phyloP scores from a whole-genome alignment of 2,329 filamentous ascomycete genomes.

The Gnomoniopsis sp. region DNA sequence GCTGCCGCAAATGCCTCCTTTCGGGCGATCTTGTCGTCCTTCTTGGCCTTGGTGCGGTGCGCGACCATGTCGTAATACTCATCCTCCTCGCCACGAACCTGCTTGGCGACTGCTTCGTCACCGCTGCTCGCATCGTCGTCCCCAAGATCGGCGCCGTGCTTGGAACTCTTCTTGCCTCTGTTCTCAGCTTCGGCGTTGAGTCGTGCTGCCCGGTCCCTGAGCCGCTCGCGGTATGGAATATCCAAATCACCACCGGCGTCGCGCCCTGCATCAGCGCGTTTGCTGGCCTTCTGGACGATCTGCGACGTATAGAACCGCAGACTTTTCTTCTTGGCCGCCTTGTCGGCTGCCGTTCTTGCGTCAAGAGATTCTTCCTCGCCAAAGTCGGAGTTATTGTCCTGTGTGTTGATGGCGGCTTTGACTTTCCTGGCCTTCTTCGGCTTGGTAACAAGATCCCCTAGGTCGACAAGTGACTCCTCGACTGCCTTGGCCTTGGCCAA shows the following conservation, averaged over 20 bases:
- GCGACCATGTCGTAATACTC: conserved; percentile 92
- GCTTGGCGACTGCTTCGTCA: conserved; percentile 58
- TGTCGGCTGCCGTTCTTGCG: conserved; percentile 76
- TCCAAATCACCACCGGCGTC: conserved; percentile 77
- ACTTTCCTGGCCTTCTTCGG: conserved; percentile 41
- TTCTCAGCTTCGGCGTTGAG: conserved; percentile 86
- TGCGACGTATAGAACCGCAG: conserved; percentile 98
- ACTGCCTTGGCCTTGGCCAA: conserved; percentile 51
- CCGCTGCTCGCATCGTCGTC: conserved; percentile 59
- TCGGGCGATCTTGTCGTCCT: conserved; percentile 64
- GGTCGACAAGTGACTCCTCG: conserved; percentile 66
- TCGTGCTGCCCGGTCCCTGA: conserved; percentile 80
- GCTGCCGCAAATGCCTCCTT: conserved; percentile 57
- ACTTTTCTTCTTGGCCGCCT: conserved; percentile 84
- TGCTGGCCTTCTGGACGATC: conserved; percentile 90
- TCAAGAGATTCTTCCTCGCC: conserved; percentile 84
- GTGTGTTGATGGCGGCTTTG: conserved; percentile 27
- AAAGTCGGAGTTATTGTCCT: conserved; percentile 78
- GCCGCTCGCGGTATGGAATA: conserved; percentile 82
- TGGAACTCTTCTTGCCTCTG: conserved; percentile 65
- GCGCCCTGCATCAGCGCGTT: conserved; percentile 69
- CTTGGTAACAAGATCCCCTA: conserved; percentile 59
- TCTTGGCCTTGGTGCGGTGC: conserved; percentile 64
- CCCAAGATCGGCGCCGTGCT: conserved; percentile 63
- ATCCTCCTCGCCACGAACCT: conserved; percentile 52